Conservation (phyloP, 2,329 filamentous ascomycete species). For the Aspergillus arachidicola region DNA sequence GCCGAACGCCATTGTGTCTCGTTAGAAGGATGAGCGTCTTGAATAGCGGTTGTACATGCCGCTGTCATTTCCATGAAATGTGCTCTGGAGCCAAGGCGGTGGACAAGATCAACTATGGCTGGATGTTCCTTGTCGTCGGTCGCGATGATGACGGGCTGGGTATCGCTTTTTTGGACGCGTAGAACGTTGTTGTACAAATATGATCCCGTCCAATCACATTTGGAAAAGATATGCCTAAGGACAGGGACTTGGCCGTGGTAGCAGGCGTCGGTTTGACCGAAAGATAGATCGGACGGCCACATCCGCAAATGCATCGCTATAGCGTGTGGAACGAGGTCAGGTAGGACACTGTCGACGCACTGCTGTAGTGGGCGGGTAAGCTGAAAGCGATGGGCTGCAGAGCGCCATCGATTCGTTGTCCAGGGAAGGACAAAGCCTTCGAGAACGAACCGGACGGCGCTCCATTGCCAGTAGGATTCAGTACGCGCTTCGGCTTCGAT, state of each 20-base stretch:
- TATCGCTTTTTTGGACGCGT: neutral
- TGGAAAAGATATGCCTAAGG: neutral
- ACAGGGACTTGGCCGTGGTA: neutral
- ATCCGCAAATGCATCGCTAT: neutral
- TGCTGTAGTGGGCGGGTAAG: neutral
- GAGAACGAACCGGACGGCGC: neutral
- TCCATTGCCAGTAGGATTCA: conserved; percentile 3
- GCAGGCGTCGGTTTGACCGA: neutral
- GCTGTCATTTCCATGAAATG: neutral
- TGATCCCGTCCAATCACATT: neutral
- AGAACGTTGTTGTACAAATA: neutral
- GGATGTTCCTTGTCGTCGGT: neutral
- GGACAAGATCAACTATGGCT: neutral
- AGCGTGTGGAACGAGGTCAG: neutral
- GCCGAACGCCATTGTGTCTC: neutral
- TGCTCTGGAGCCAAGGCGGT: neutral
- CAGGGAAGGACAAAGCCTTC: conserved; percentile 1
- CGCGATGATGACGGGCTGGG: neutral
- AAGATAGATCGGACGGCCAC: neutral
- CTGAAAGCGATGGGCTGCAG: neutral
- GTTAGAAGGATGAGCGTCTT: neutral
- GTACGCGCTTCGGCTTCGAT: neutral
- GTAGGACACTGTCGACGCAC: neutral
- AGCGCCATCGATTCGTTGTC: neutral
- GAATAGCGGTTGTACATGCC: neutral